Evolutionary conservation across 2,329 filamentous ascomycete species (phyloP).

Genomic region (Fusarium sp.): DNA sequence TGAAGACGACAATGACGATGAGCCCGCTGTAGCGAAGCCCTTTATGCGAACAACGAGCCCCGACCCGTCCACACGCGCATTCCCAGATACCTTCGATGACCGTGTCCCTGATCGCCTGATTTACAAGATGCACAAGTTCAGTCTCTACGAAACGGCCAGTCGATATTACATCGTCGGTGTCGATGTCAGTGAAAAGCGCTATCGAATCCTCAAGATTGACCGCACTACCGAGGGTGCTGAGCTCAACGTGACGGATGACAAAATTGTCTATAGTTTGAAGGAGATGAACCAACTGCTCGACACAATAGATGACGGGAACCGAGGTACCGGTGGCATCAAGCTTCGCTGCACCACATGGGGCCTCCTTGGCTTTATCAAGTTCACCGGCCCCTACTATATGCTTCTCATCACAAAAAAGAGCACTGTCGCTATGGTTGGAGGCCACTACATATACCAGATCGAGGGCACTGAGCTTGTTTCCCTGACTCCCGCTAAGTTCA

Average conservation of each 20-base stretch:
- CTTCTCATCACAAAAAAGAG: slow-evolving; percentile 94
- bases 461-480: slow-evolving; percentile 93
- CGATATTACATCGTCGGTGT: slow-evolving; percentile 95
- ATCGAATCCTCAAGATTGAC: slow-evolving; percentile 94
- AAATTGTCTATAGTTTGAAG: slow-evolving; percentile 90
- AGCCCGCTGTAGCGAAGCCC: slow-evolving; percentile 66
- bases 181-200: slow-evolving; percentile 88
- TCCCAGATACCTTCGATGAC: slow-evolving; percentile 48
- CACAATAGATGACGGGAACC: slow-evolving; percentile 95
- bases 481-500: slow-evolving; percentile 79
- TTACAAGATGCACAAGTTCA: slow-evolving; percentile 92
- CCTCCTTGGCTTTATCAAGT: slow-evolving; percentile 91
- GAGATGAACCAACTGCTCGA: slow-evolving; percentile 95
- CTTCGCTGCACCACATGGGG: slow-evolving; percentile 94
- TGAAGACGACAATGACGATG: slow-evolving; percentile 68
- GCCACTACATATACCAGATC: slow-evolving; percentile 95
- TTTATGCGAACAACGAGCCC: slow-evolving; percentile 67
- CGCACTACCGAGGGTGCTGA: slow-evolving; percentile 81
- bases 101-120: slow-evolving; percentile 52
- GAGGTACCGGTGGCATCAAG: slow-evolving; percentile 87
- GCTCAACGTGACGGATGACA: slow-evolving; percentile 89
- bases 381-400: slow-evolving; percentile 98
- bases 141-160: slow-evolving; percentile 94
- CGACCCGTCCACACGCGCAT: slow-evolving; percentile 50
- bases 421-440: slow-evolving; percentile 94